These are phyloP conservation scores for Colletotrichum musicola DNA, from an alignment of 2,329 filamentous ascomycete species.

Conservation along the genomic window DNA sequence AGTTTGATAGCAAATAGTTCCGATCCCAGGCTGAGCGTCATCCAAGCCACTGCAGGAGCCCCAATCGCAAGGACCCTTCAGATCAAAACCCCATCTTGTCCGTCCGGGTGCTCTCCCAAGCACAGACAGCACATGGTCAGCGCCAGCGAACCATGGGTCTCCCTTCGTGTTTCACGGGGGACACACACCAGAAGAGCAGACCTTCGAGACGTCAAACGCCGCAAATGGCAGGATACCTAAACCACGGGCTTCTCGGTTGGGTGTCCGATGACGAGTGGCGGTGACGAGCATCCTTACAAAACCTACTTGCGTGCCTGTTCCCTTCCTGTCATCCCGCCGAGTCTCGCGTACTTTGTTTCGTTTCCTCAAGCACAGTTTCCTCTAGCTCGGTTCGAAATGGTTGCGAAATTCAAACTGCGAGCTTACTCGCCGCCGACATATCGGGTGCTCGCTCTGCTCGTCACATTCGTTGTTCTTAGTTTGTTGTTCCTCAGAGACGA, in stretches of 20 bases:
- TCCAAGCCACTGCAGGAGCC: slow-evolving; percentile 22
- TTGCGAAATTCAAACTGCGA: slow-evolving; percentile 35
- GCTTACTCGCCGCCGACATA: slow-evolving; percentile 33
- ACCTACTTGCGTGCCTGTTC: slow-evolving; percentile 11
- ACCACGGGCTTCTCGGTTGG: slow-evolving; percentile 16
- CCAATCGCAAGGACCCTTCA: slow-evolving; percentile 27
- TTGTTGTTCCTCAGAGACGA: slow-evolving; percentile 19
- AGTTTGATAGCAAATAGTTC: background rate
- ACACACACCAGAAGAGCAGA: slow-evolving; percentile 18
- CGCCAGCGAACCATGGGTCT: slow-evolving; percentile 32
- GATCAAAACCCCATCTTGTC: slow-evolving; percentile 6
- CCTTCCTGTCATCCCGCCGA: background rate
- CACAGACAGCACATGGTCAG: slow-evolving; percentile 30
- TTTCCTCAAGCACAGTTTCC: background rate
- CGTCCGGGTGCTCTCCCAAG: slow-evolving; percentile 30
- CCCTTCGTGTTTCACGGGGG: slow-evolving; percentile 34
- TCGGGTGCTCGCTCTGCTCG: slow-evolving; percentile 31
- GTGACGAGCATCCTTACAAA: slow-evolving; percentile 20
- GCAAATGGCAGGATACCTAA: slow-evolving; percentile 25
- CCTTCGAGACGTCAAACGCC: slow-evolving; percentile 36
- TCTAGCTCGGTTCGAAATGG: slow-evolving; percentile 25
- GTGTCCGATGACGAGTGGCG: slow-evolving; percentile 23
- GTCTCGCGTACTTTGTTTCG: slow-evolving; percentile 5
- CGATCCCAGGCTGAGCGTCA: slow-evolving; percentile 6
- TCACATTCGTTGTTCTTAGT: slow-evolving; percentile 28